Conservation (phyloP, 805 yeast genomes). For the Allodekkera sacchari region DNA sequence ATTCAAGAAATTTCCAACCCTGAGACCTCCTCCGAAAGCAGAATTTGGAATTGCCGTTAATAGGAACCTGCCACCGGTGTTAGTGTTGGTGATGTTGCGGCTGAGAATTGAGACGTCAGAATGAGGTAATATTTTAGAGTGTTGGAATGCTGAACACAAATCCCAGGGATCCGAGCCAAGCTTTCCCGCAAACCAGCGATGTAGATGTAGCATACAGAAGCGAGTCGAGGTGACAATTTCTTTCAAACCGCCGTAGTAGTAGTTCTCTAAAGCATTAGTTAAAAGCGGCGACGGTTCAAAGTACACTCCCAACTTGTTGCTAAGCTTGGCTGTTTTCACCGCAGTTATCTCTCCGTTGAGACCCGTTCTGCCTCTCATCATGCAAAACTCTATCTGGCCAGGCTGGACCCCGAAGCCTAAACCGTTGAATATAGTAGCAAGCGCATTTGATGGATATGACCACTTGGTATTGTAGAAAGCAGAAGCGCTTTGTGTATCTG, state of each 20-base stretch:
- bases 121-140: background rate
- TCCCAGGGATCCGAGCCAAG: slow-evolving; percentile 21
- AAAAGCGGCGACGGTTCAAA: slow-evolving; percentile 34
- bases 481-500: slow-evolving; percentile 6
- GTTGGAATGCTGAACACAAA: slow-evolving; percentile 20
- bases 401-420: slow-evolving; percentile 27
- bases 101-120: too few relatives aligned
- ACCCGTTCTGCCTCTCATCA: slow-evolving; percentile 47
- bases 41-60: slow-evolving; percentile 21
- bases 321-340: slow-evolving; percentile 5
- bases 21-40: slow-evolving; percentile 39
- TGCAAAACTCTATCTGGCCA: slow-evolving; percentile 36
- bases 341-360: slow-evolving; percentile 34
- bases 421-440: slow-evolving; percentile 30
- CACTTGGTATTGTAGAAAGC: slow-evolving; percentile 26
- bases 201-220: slow-evolving; percentile 30
- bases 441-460: slow-evolving; percentile 35
- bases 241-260: slow-evolving; percentile 44
- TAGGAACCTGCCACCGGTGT: background rate
- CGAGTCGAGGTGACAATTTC: slow-evolving; percentile 35
- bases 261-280: slow-evolving; percentile 33
- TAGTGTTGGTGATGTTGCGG: background rate
- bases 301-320: slow-evolving; percentile 6
- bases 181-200: slow-evolving; percentile 33
- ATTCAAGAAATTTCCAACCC: slow-evolving; percentile 33